phyloP scores from a whole-genome alignment of 805 yeast genomes.

The Monosporozyma aquatica region DNA sequence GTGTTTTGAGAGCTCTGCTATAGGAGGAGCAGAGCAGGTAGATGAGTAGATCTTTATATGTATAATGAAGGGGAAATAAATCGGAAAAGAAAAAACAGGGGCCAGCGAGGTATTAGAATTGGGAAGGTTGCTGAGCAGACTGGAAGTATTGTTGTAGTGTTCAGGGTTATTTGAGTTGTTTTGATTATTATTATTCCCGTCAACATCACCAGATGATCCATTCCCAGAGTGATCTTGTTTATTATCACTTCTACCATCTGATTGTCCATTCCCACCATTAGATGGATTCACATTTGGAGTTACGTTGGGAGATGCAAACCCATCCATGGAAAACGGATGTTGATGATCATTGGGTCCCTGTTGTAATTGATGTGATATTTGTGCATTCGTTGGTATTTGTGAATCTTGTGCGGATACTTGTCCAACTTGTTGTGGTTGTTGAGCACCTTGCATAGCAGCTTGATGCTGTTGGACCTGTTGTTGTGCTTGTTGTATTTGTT shows the following conservation, averaged over 20 bases:
- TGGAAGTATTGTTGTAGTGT: constrained; percentile 57
- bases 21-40: no score
- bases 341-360: constrained; percentile 15
- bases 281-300: constrained; percentile 6
- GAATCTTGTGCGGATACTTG: constrained; percentile 9
- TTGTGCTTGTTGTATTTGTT: constrained; percentile 4
- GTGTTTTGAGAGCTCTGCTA: no score
- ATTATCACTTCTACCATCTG: constrained; percentile 32
- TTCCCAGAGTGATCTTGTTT: neutral
- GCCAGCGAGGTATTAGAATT: constrained; percentile 34
- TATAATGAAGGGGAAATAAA: neutral
- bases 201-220: neutral
- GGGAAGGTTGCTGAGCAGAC: constrained; percentile 46
- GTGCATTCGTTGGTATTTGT: constrained; percentile 2
- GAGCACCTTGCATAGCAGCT: neutral
- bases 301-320: constrained; percentile 4
- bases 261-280: constrained; percentile 8
- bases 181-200: neutral
- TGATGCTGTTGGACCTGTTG: constrained; percentile 5
- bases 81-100: no score
- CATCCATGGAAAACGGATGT: constrained; percentile 31
- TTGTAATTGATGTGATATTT: neutral
- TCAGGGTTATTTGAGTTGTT: constrained; percentile 43
- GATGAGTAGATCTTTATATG: neutral
- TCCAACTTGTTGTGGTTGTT: constrained; percentile 8